Base-by-base conservation (phyloP, 371 early-diverging fungal genomes). In the Saksenaea vasiformis region DNA sequence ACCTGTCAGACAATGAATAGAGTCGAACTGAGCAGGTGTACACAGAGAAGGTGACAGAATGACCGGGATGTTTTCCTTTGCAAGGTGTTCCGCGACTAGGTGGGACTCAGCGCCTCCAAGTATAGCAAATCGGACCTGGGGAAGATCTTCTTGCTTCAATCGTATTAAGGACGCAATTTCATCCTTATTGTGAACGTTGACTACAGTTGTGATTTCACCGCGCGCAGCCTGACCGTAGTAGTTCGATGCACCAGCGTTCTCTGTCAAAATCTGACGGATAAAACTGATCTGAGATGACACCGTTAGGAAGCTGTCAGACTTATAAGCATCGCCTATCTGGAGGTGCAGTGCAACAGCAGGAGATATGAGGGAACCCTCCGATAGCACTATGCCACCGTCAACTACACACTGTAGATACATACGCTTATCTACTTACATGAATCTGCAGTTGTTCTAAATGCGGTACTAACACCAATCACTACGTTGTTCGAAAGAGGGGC, bases 101-200 rank as follows among this genome's bases (percentile, higher is more conserved):
- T 88, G 84, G 3, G 93, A 87, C 69, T 93, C 95, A 5, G 83
- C 76, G 14, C 90, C 93, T 36, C 93, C 91, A 41, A 80, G 65
- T 43, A 84, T 78, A 19, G 80, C 81, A 9, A 85, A 60, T 2
- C 70, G 71, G 3, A 67, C 67, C 10, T 71, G 56, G 2, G 73
- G 71, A 22, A 80, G 64, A 34, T 77, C 67, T 5, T 36, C 24
- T 24, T 81, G 61, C 68, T 90, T 89, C 28, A 93, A 71, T 9
- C 66, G 69, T 31, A 91, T 80, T 2, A 92, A 10, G n/a, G 87
- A 79, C 17, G 87, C 79, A 58, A 92, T 91, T 68, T 90, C 90
- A 68, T 89, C 90, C 60, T 87, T 86, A 70, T 86, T 88, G 36
- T 91, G 61, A 11, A 83, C 84, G 28, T 78, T 62, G 11, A 87